Evolutionary conservation across 441 rosid genomes (phyloP), one percentile per base, ranked within the genome.

Genomic region (Pelargonium fulgidum): DNA sequence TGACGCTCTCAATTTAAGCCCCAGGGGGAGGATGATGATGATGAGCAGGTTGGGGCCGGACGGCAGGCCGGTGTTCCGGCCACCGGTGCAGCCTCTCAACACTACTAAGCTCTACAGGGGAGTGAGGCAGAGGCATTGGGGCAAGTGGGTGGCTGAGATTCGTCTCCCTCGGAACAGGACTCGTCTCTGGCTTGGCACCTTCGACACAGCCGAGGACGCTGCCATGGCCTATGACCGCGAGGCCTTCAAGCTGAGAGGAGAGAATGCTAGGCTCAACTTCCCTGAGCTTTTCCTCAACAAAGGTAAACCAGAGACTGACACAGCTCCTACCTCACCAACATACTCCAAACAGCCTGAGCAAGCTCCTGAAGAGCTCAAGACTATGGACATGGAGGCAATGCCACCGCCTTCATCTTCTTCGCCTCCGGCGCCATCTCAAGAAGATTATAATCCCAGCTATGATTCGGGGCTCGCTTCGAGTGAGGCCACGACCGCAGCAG

Each of bases 381-480:
- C 9, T 36, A 13, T 65, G n/a, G 66, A 68, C 29, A 74, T 24
- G n/a, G 77, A 75, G 68, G 20, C 61, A 2, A 66, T 70, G 76
- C 75, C 71, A 0, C 69, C 76, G n/a, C n/a, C n/a, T n/a, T n/a
- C n/a, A n/a, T n/a, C n/a, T n/a, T n/a, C n/a, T n/a, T n/a, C n/a
- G n/a, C n/a, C 29, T 2, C 62, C 50, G 0, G 42, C 44, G 1
- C 71, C 16, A 70, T 62, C 82, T 52, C 71, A 73, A 50, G 81
- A 56, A 39, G 77, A 74, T 39, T 48, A 48, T 12, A 78, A 74
- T 61, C 83, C 81, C 13, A 81, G 72, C 10, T 70, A 71, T 20
- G 85, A 84, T 71, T 80, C 82, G 29, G 81, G 75, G 47, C 22
- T 77, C 33, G 76, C 75, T 29, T 73, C 81, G 2, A 70, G 79